These are phyloP conservation scores for Aspergillus chevalieri DNA, from an alignment of 2,329 filamentous ascomycete genomes.

Conservation along the genomic window DNA sequence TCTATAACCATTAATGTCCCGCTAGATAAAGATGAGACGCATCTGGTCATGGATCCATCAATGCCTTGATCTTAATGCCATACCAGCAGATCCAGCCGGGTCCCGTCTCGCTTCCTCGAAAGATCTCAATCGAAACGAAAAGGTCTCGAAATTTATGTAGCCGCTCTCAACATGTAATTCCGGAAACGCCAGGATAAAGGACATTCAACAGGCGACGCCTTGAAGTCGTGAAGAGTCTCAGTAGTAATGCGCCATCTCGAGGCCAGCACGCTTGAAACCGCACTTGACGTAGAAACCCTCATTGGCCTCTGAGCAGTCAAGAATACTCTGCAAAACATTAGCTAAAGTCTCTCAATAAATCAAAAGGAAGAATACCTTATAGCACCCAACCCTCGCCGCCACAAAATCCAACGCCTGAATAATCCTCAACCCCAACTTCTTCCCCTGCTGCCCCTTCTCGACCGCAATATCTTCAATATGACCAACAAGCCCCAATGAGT, in stretches of 20 bases:
- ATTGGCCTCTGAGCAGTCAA: slow-evolving; percentile 93
- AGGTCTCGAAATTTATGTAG: too few relatives aligned
- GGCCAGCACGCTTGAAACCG: slow-evolving; percentile 81
- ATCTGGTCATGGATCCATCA: too few relatives aligned
- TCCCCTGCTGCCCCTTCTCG: slow-evolving; percentile 89
- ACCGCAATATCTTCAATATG: slow-evolving; percentile 99
- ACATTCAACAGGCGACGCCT: neutral
- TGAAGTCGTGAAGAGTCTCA: slow-evolving; percentile 11
- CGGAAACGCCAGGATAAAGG: neutral
- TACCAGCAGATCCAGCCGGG: too few relatives aligned
- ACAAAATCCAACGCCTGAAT: slow-evolving; percentile 91
- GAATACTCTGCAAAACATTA: slow-evolving; percentile 61
- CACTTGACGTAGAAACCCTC: slow-evolving; percentile 98
- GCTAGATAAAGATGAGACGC: too few relatives aligned
- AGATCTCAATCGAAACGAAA: too few relatives aligned
- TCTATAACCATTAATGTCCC: too few relatives aligned
- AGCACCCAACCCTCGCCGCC: slow-evolving; percentile 83
- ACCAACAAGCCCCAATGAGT: slow-evolving; percentile 57
- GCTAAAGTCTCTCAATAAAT: slow-evolving; percentile 6
- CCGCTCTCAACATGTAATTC: too few relatives aligned
- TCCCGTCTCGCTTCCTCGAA: too few relatives aligned
- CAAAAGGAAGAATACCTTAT: slow-evolving; percentile 56
- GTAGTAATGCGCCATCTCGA: slow-evolving; percentile 98
- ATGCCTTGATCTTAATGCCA: too few relatives aligned
- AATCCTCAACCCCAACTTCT: slow-evolving; percentile 86